Percentiles rank a stretch among this genome's conserved stretches.
Conservation (phyloP, 306 rosid species). For the Lupinus albus region DNA sequence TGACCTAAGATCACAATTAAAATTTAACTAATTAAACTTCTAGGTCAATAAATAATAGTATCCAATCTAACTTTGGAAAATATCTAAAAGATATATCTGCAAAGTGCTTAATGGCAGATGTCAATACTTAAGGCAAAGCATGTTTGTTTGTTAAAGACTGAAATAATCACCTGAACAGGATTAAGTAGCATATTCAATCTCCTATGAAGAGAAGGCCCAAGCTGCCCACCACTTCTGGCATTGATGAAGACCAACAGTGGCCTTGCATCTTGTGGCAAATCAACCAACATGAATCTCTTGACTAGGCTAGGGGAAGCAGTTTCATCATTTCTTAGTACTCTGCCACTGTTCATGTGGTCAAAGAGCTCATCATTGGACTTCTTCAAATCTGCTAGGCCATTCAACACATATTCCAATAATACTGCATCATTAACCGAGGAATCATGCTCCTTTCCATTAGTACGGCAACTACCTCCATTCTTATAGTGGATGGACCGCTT, state of each 20-base stretch:
- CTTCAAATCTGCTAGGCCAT: slow-evolving; percentile 54
- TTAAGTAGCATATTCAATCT: slow-evolving; percentile 73
- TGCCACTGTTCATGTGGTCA: slow-evolving; percentile 40
- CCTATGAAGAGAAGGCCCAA: slow-evolving; percentile 69
- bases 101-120: slow-evolving; percentile 26
- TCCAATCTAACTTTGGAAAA: slow-evolving; percentile 16
- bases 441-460: slow-evolving; percentile 44
- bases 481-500: slow-evolving; percentile 57
- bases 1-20: slow-evolving; percentile 32
- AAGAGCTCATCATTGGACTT: slow-evolving; percentile 48
- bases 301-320: slow-evolving; percentile 37
- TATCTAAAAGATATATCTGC: slow-evolving; percentile 25
- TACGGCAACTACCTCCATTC: slow-evolving; percentile 43
- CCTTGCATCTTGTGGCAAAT: slow-evolving; percentile 65
- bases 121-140: slow-evolving; percentile 24
- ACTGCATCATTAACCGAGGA: slow-evolving; percentile 49
- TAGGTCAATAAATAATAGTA: slow-evolving; percentile 30
- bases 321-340: slow-evolving; percentile 39
- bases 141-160: slow-evolving; percentile 8
- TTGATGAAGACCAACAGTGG: slow-evolving; percentile 78
- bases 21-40: slow-evolving; percentile 25
- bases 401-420: slow-evolving; percentile 49
- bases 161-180: slow-evolving; percentile 68
- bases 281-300: slow-evolving; percentile 60
- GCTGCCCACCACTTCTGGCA: slow-evolving; percentile 76